phyloP scores from a whole-genome alignment of 2,329 filamentous ascomycete genomes.

The Aspergillus ochraceoroseus region DNA sequence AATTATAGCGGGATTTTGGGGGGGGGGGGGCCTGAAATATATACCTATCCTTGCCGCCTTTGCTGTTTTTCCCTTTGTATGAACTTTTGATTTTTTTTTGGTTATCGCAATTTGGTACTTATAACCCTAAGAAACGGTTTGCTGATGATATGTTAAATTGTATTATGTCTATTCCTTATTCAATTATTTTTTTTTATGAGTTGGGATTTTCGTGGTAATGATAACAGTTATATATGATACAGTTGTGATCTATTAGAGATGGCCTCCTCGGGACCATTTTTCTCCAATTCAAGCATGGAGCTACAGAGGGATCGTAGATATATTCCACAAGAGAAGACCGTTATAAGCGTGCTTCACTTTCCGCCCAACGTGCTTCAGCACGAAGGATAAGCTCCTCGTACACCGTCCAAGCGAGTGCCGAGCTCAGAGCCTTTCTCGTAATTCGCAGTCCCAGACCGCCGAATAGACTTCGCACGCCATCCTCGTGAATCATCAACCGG shows the following conservation, averaged over 20 bases:
- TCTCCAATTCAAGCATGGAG: no score
- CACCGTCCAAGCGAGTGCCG: constrained; percentile 92
- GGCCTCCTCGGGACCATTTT: no score
- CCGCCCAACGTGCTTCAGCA: constrained; percentile 51
- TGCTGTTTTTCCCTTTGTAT: neutral
- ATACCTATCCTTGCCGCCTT: no score
- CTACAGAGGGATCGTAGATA: no score
- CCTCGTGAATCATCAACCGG: constrained; percentile 71
- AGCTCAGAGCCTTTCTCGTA: constrained; percentile 84
- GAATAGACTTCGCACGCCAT: constrained; percentile 74
- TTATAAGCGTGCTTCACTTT: constrained; percentile 22
- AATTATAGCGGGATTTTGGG: neutral
- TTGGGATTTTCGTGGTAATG: constrained; percentile 18
- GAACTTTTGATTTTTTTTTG: neutral
- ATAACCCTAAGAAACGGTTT: neutral
- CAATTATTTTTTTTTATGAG: constrained; percentile 18
- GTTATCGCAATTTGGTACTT: neutral
- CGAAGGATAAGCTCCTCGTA: constrained; percentile 88
- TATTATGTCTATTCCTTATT: constrained; percentile 7
- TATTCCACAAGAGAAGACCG: no score
- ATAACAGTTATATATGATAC: constrained; percentile 22
- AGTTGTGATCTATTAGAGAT: constrained; percentile 11
- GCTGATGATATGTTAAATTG: constrained; percentile 7
- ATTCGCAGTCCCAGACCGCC: constrained; percentile 83
- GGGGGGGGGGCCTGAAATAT: no score